Conservation (phyloP, 2,329 filamentous ascomycete genomes). For the Colletotrichum sp. region DNA sequence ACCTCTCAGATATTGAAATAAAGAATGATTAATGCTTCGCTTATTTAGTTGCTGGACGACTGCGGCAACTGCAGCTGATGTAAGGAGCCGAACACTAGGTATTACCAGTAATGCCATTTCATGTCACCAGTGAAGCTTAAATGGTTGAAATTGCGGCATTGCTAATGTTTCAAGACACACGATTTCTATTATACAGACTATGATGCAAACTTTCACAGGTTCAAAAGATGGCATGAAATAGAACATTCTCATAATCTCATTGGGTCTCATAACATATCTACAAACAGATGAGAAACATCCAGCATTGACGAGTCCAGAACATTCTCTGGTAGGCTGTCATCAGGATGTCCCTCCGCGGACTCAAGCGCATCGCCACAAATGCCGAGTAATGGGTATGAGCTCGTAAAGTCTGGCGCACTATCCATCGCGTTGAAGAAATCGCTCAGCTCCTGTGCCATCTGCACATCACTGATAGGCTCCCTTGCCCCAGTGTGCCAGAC, state of each 20-base stretch:
- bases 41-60: neutral
- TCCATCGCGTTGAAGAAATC: slow-evolving; percentile 13
- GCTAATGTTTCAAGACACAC: no score
- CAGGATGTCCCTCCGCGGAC: neutral
- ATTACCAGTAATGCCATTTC: neutral
- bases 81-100: neutral
- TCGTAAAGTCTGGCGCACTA: neutral
- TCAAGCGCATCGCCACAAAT: neutral
- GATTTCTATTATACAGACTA: neutral
- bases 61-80: neutral
- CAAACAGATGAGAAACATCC: slow-evolving; percentile 5
- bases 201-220: neutral
- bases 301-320: neutral
- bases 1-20: rapidly evolving
- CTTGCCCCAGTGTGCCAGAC: neutral
- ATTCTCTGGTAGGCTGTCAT: neutral
- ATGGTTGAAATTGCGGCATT: neutral
- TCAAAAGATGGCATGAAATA: neutral
- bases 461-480: neutral
- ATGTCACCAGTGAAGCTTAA: neutral
- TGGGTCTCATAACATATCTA: slow-evolving; percentile 3
- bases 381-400: neutral
- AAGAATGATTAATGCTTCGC: rapidly evolving
- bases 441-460: slow-evolving; percentile 12
- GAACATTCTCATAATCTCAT: neutral